These are phyloP conservation scores for Globisporangium camurandrum DNA, from an alignment of 352 stramenopile species.

Conservation along the genomic window DNA sequence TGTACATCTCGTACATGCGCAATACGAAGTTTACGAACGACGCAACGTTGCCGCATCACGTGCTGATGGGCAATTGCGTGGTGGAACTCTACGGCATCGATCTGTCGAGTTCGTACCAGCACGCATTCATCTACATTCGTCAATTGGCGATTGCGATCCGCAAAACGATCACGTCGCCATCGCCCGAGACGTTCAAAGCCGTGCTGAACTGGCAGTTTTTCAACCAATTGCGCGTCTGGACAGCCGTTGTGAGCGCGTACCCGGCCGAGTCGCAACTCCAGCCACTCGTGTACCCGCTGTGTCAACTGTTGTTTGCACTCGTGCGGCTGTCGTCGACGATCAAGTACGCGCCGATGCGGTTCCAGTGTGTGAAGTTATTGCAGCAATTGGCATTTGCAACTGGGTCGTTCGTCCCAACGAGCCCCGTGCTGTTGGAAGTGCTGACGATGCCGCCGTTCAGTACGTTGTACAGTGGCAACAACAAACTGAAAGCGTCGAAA, in stretches of 20 bases:
- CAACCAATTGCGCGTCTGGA: constrained; percentile 96
- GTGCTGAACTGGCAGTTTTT: constrained; percentile 98
- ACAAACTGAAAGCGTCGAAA: constrained; percentile 27
- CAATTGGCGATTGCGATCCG: constrained; percentile 97
- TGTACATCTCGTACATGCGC: constrained; percentile 95
- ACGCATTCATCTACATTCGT: constrained; percentile 99
- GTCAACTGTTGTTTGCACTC: constrained; percentile 81
- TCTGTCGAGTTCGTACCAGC: constrained; percentile 95
- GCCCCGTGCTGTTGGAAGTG: constrained; percentile 90
- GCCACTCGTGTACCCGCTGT: constrained; percentile 93
- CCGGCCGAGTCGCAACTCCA: constrained; percentile 79
- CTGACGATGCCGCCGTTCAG: constrained; percentile 88
- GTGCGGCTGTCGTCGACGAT: constrained; percentile 74
- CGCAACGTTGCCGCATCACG: constrained; percentile 67
- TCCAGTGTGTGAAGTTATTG: constrained; percentile 95
- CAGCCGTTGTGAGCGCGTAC: constrained; percentile 91
- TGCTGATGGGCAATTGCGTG: constrained; percentile 95
- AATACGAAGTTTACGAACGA: constrained; percentile 94
- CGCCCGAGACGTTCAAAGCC: constrained; percentile 77
- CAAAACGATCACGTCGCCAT: constrained; percentile 93
- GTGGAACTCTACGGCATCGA: constrained; percentile 98
- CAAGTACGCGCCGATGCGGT: constrained; percentile 88
- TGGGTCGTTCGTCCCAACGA: constrained; percentile 94
- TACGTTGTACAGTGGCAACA: constrained; percentile 63
- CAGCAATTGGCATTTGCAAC: constrained; percentile 94